phyloP scores from a whole-genome alignment of 805 yeast species.

The Saccharomycopsis olivae region DNA sequence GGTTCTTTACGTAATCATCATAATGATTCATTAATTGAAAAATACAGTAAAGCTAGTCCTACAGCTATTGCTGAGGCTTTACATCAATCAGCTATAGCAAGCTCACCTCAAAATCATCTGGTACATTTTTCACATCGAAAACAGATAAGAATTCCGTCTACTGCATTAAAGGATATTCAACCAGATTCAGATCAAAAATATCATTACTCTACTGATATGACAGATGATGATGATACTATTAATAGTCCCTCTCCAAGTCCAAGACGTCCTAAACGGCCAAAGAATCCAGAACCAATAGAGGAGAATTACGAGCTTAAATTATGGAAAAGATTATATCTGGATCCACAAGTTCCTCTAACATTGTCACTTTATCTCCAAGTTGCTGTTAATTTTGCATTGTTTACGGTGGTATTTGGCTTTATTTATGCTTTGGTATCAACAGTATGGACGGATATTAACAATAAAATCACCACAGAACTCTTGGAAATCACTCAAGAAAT shows the following conservation, averaged over 20 bases:
- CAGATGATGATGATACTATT: background rate
- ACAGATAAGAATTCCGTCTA: background rate
- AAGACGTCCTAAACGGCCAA: too few relatives aligned
- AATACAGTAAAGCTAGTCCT: too few relatives aligned
- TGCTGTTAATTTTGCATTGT: slow-evolving; percentile 42
- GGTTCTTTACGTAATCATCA: too few relatives aligned
- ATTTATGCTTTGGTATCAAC: slow-evolving; percentile 21
- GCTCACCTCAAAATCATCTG: background rate
- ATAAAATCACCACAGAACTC: slow-evolving; percentile 54
- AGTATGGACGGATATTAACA: slow-evolving; percentile 50
- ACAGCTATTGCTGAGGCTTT: too few relatives aligned
- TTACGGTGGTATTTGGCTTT: slow-evolving; percentile 40
- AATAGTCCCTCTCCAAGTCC: background rate
- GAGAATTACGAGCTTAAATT: too few relatives aligned
- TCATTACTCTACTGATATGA: slow-evolving; percentile 7
- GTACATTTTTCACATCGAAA: background rate
- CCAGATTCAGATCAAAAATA: background rate
- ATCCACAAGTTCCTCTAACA: slow-evolving; percentile 45
- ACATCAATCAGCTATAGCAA: too few relatives aligned
- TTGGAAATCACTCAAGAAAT: slow-evolving; percentile 53
- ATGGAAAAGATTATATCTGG: slow-evolving; percentile 21
- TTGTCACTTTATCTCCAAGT: slow-evolving; percentile 56
- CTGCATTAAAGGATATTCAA: background rate
- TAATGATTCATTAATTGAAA: too few relatives aligned
- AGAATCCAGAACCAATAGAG: too few relatives aligned